Evolutionary conservation across 2,329 filamentous ascomycete species (phyloP).

Genomic region (Fusarium sp.): DNA sequence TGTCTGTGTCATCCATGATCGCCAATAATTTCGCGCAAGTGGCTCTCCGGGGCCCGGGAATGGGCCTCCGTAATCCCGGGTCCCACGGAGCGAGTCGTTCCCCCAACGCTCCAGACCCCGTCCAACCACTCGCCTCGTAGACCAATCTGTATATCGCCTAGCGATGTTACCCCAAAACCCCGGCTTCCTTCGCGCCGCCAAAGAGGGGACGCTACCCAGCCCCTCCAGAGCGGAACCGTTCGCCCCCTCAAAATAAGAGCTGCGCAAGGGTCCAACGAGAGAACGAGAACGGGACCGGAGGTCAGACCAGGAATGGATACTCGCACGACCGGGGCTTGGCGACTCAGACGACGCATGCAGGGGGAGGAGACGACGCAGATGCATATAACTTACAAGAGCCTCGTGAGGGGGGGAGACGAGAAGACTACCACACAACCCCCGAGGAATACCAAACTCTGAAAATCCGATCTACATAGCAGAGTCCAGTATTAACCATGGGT

Average conservation of each 20-base stretch:
- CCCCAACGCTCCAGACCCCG: neutral
- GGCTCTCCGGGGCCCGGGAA: neutral
- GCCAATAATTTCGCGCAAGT: constrained; percentile 10
- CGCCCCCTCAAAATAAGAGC: neutral
- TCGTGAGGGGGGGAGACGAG: neutral
- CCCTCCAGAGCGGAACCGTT: neutral
- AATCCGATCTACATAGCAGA: neutral
- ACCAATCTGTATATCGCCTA: neutral
- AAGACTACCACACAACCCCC: neutral
- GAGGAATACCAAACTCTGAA: constrained; percentile 1
- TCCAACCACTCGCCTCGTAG: neutral
- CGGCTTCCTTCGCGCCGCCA: neutral
- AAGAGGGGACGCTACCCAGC: too few species aligned
- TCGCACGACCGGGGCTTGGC: neutral
- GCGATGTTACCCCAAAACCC: constrained; percentile 2
- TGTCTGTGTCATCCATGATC: constrained; percentile 7
- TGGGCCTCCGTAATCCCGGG: neutral
- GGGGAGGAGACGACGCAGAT: constrained; percentile 1
- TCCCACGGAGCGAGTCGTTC: constrained; percentile 1
- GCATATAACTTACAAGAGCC: constrained; percentile 6
- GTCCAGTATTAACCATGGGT: constrained; percentile 30
- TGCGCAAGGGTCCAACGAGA: too few species aligned
- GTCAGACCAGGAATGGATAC: constrained; percentile 5
- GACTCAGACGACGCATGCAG: constrained; percentile 1
- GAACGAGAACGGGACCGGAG: neutral